Evolutionary conservation across 1,139 yeast genomes (phyloP), one percentile per base, ranked within the genome.

Genomic region (Nadsonia starkeyi-henricii): DNA sequence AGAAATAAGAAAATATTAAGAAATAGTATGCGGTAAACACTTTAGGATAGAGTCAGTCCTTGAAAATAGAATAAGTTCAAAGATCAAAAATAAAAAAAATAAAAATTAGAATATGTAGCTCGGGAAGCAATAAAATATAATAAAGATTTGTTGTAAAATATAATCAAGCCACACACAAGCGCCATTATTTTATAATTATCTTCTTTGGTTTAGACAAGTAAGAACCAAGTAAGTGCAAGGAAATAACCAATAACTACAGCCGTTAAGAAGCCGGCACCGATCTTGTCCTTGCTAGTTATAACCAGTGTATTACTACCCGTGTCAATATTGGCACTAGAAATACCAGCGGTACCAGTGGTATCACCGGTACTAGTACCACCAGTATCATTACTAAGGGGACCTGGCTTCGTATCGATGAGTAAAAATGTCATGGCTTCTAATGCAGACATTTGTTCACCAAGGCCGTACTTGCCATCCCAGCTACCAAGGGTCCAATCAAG

Each of bases 371-470:
- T 71, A 5, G 76, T 58, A 30, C 81, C 83, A 50, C 83, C 85
- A 15, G 71, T 68, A 8, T 51, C 43, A 36, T 65, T 63, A 3
- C 73, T 68, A 47, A 60, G 65, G 5, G 77, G 76, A 0, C 64
- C 65, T 4, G 65, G 63, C 59, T 56, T 18, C 75, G 72, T 8
- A 84, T 78, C 52, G 69, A 78, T 36, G 84, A 88, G 51, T 78
- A 74, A 20, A 74, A 77, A 53, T 70, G 71, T 39, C 46, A 47
- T 47, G 12, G 26, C 78, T 62, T 88, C 96, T 51, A 88, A 69
- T 0, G 96, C 95, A 46, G 79, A 66, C 84, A 89, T 85, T 64
- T 89, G 96, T 65, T 89, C 96, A 54, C 97, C 97, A 42, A 89
- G 72, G n/a, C 97, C 97, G 57, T 76, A 88, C 46, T 58, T 62